Base-by-base conservation (phyloP, 495 filamentous ascomycete genomes). In the Hyaloscypha bicolor region DNA sequence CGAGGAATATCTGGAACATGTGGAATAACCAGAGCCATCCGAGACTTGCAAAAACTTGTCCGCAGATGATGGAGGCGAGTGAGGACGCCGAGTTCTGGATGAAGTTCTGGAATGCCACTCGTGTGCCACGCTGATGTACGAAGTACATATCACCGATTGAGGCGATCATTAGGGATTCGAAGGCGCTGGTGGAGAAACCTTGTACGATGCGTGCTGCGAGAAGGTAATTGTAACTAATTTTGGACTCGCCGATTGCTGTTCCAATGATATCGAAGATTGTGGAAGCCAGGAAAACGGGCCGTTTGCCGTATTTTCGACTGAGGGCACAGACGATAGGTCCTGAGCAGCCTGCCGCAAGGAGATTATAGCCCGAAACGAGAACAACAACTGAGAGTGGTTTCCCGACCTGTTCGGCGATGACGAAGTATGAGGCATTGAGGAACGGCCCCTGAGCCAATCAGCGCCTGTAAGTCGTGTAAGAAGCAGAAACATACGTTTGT, bases 251-350 rank as follows among this genome's bases (percentile, higher is more conserved):
- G 75, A 82, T 83, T 35, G 83, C 76, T 55, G 77, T 80, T 9
- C 82, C 80, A 9, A 81, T 76, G 71, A 87, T 81, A 39, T 85
- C 68, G 1, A 87, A 74, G 4, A 85, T 48, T 31, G 80, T 85
- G 11, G 82, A 79, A n/a, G 81, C 69, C 4, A 88, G 72, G 70
- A 86, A 88, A 1, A 87, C 74, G 0, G 86, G 85, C 0, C 86
- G 80, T 67, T 85, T 86, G 6, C 86, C 86, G 75, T 81, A 86
- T 51, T 85, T 80, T 12, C 85, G 81, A 8, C 83, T 81, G 53
- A 87, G 32, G 6, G 32, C 56, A 60, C 30, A 60, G n/a, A 37
- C 32, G n/a, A 60, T 74, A 0, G 83, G 90, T 9, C 57, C 57
- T 37, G 57, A 60, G 57, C 57, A 56, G 6, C 53, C 53, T 29